phyloP scores from a whole-genome alignment of 1,139 yeast genomes.

The Candida sojae region DNA sequence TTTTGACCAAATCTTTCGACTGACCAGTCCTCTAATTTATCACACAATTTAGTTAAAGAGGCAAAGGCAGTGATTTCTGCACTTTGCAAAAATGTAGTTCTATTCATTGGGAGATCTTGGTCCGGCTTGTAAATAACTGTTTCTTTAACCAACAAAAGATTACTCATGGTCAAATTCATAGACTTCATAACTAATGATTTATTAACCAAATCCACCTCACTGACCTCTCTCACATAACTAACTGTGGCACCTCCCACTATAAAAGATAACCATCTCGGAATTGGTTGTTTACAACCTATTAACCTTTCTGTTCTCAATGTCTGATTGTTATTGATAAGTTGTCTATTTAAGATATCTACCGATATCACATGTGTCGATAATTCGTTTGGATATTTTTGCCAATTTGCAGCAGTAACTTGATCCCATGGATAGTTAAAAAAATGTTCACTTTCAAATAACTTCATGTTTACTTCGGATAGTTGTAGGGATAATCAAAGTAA shows the following conservation, averaged over 20 bases:
- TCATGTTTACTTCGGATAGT: conserved; percentile 47
- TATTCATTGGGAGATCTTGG: conserved; percentile 41
- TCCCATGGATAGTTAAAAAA: conserved; percentile 86
- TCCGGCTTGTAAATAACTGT: conserved; percentile 81
- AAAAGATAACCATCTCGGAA: conserved; percentile 78
- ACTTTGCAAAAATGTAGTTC: conserved; percentile 72
- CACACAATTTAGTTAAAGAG: conserved; percentile 66
- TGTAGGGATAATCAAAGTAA: neutral
- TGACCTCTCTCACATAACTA: conserved; percentile 86
- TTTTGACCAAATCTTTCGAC: conserved; percentile 86
- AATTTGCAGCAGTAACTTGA: conserved; percentile 92
- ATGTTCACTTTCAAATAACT: conserved; percentile 70
- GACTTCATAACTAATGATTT: conserved; percentile 77
- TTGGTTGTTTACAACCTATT: conserved; percentile 85
- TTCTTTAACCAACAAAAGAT: conserved; percentile 78
- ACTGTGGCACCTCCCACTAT: conserved; percentile 74
- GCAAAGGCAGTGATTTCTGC: conserved; percentile 92
- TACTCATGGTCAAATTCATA: conserved; percentile 82
- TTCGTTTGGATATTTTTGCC: conserved; percentile 96
- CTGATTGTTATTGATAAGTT: conserved; percentile 55
- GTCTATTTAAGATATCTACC: conserved; percentile 82
- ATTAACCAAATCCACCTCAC: conserved; percentile 71
- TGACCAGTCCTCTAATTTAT: conserved; percentile 89
- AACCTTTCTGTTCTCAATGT: conserved; percentile 79
- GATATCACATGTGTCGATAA: conserved; percentile 92